Percentiles rank a stretch among this genome's conserved stretches.
Evolutionary conservation across 2,329 filamentous ascomycete genomes (phyloP).

Genomic region (Colletotrichum liriopes): DNA sequence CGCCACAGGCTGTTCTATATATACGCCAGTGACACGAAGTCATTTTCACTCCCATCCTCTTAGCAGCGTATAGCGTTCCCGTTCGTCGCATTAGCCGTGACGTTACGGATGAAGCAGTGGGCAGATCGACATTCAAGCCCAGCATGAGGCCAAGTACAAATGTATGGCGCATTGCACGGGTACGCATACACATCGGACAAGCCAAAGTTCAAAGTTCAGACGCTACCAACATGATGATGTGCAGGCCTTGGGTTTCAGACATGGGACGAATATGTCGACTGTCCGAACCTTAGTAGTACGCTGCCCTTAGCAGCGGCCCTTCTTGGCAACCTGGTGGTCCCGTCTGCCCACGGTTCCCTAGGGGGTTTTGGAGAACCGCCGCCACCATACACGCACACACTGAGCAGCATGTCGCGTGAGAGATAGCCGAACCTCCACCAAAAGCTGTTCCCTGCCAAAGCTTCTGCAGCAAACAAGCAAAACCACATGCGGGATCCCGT

Average conservation of each 20-base stretch:
- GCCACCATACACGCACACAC: neutral
- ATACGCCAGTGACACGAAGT: neutral
- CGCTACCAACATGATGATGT: slow-evolving; percentile 42
- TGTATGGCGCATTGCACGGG: neutral
- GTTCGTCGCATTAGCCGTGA: neutral
- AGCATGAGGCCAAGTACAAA: neutral
- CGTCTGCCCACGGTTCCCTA: neutral
- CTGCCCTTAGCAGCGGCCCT: slow-evolving; percentile 2
- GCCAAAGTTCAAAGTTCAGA: slow-evolving; percentile 37
- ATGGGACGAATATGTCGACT: slow-evolving; percentile 35
- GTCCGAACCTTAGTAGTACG: slow-evolving; percentile 26
- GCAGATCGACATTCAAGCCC: neutral
- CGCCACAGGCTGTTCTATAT: neutral
- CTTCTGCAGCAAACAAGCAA: slow-evolving; percentile 25
- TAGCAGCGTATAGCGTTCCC: neutral
- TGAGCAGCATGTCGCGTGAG: slow-evolving; percentile 30
- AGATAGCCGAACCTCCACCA: slow-evolving; percentile 17
- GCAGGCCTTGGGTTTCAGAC: slow-evolving; percentile 39
- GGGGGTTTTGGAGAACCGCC: slow-evolving; percentile 5
- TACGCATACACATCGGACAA: slow-evolving; percentile 17
- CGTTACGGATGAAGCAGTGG: neutral
- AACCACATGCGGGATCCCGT: slow-evolving; percentile 25
- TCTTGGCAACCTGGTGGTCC: slow-evolving; percentile 13
- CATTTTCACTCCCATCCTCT: neutral
- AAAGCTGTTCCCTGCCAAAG: slow-evolving; percentile 31